Evolutionary conservation across 1,139 yeast species (phyloP).

Genomic region (Nematodospora anomalae): DNA sequence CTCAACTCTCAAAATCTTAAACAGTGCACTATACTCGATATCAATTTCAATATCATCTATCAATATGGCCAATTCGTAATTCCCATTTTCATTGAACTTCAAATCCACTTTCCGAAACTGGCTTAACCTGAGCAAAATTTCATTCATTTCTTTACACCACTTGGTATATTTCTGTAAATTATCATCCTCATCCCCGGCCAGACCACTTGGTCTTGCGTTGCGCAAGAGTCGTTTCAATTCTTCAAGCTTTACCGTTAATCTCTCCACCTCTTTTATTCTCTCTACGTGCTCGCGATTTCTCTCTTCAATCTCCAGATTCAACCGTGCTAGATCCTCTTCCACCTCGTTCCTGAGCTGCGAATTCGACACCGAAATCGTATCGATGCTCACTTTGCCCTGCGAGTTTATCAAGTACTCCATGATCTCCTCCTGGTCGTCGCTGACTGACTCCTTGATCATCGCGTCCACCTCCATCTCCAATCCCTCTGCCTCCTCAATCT

Average conservation of each 20-base stretch:
- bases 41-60: constrained; percentile 11
- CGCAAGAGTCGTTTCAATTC: constrained; percentile 6
- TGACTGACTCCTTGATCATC: constrained; percentile 13
- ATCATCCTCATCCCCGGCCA: constrained; percentile 11
- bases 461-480: constrained; percentile 22
- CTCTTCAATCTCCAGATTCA: constrained; percentile 7
- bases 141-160: constrained; percentile 33
- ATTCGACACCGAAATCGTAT: background rate
- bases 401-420: constrained; percentile 1
- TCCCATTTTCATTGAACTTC: constrained; percentile 5
- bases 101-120: constrained; percentile 8
- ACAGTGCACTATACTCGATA: constrained; percentile 2
- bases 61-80: constrained; percentile 7
- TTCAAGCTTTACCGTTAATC: constrained; percentile 6
- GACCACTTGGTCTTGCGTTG: constrained; percentile 5
- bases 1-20: background rate
- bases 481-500: constrained; percentile 19
- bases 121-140: constrained; percentile 22
- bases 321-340: constrained; percentile 6
- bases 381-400: background rate
- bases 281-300: constrained; percentile 11
- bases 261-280: constrained; percentile 8
- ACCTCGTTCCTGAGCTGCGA: constrained; percentile 2
- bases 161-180: constrained; percentile 25
- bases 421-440: constrained; percentile 2